Evolutionary conservation across 176 grass and related monocot genomes (phyloP).

Genomic region (Canna indica): DNA sequence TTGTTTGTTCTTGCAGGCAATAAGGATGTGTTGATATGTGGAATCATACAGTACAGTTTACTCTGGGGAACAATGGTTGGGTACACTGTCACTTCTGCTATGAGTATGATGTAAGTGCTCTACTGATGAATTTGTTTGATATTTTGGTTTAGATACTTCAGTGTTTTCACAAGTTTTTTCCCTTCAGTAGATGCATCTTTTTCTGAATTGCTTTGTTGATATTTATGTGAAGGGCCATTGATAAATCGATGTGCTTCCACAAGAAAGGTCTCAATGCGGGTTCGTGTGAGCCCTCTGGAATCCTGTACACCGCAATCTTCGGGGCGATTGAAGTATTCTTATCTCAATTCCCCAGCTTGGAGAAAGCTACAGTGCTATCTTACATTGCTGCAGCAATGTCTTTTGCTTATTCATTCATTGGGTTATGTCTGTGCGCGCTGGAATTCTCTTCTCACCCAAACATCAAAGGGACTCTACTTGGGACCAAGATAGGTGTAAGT

Average conservation of each 20-base stretch:
- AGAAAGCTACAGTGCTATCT: conserved; percentile 73
- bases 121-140: neutral
- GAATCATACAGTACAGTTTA: conserved; percentile 59
- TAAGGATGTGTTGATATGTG: conserved; percentile 75
- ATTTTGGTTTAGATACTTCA: no score
- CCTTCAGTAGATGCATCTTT: neutral
- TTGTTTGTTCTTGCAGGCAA: conserved; percentile 39
- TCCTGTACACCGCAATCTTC: conserved; percentile 50
- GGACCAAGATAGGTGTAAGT: conserved; percentile 16
- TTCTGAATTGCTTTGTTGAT: neutral
- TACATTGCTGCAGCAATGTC: conserved; percentile 73
- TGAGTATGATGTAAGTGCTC: conserved; percentile 61
- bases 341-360: conserved; percentile 72
- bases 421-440: conserved; percentile 37
- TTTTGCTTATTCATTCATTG: conserved; percentile 75
- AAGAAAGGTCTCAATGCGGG: conserved; percentile 29
- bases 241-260: conserved; percentile 20
- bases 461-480: conserved; percentile 32
- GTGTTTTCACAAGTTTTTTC: no score
- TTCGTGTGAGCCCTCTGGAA: conserved; percentile 37
- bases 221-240: neutral
- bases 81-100: conserved; percentile 74
- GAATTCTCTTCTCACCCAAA: neutral
- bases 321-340: conserved; percentile 52
- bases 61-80: conserved; percentile 88